These are phyloP conservation scores for Alternaria rosae DNA, from an alignment of 2,329 filamentous ascomycete genomes.

Conservation along the genomic window DNA sequence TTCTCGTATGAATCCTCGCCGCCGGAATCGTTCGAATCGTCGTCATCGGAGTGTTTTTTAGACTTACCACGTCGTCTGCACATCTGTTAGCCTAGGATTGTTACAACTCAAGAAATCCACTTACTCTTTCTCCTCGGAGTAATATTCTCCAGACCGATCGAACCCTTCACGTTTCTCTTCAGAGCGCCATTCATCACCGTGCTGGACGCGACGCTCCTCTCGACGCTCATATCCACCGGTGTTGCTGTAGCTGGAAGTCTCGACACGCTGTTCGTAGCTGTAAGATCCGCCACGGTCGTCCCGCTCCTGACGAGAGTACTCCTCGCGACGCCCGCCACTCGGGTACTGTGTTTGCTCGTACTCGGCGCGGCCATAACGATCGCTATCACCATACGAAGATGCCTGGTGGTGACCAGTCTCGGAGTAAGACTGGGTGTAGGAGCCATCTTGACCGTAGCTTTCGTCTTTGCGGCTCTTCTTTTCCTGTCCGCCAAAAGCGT, in stretches of 20 bases:
- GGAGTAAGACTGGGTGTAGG: conserved; percentile 66
- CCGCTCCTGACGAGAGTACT: conserved; percentile 68
- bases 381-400: conserved; percentile 44
- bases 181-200: conserved; percentile 50
- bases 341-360: conserved; percentile 66
- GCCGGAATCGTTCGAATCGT: conserved; percentile 34
- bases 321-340: conserved; percentile 64
- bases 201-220: conserved; percentile 62
- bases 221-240: conserved; percentile 67
- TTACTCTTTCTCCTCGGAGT: conserved; percentile 52
- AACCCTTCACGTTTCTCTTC: conserved; percentile 49
- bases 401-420: conserved; percentile 65
- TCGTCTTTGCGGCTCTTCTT: conserved; percentile 63
- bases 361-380: conserved; percentile 68
- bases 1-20: conserved; percentile 40
- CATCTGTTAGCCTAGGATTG: conserved; percentile 16
- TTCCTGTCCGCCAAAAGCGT: conserved; percentile 62
- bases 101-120: conserved; percentile 7
- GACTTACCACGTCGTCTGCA: conserved; percentile 45
- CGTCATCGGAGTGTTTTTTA: conserved; percentile 53
- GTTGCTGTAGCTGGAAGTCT: conserved; percentile 57
- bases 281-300: conserved; percentile 57
- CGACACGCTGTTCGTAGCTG: conserved; percentile 66
- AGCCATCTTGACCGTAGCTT: conserved; percentile 65
- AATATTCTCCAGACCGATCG: conserved; percentile 49